Evolutionary conservation across 2,329 filamentous ascomycete species (phyloP).

Genomic region (Seiridium cupressi): DNA sequence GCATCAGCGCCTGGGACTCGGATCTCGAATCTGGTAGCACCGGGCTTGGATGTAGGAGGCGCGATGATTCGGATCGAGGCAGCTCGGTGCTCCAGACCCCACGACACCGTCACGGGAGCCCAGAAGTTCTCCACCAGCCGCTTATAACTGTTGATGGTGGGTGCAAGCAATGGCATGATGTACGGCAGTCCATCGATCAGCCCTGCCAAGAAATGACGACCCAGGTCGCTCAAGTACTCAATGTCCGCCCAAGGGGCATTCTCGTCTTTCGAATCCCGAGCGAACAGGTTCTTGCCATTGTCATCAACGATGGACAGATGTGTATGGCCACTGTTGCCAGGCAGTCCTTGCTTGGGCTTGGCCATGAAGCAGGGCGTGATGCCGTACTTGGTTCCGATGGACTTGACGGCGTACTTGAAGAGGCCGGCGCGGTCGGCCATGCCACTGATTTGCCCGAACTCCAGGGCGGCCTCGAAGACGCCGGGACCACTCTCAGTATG

Average conservation of each 20-base stretch:
- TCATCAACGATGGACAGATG: constrained; percentile 85
- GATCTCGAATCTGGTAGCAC: constrained; percentile 88
- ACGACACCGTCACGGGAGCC: constrained; percentile 96
- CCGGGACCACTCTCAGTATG: constrained; percentile 81
- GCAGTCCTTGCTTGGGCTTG: constrained; percentile 86
- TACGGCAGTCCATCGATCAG: constrained; percentile 86
- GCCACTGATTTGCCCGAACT: constrained; percentile 80
- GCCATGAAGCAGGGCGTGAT: constrained; percentile 99
- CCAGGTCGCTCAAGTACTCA: constrained; percentile 78
- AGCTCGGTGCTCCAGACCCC: constrained; percentile 93
- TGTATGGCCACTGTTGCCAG: constrained; percentile 94
- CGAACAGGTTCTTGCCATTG: constrained; percentile 81
- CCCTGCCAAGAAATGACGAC: constrained; percentile 90
- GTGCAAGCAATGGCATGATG: constrained; percentile 92
- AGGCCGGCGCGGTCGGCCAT: constrained; percentile 92
- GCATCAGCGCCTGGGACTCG: constrained; percentile 92
- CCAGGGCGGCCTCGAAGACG: constrained; percentile 91
- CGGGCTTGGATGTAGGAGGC: constrained; percentile 79
- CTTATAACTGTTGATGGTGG: constrained; percentile 97
- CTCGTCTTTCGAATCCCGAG: constrained; percentile 68
- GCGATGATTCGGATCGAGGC: constrained; percentile 88
- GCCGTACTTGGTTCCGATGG: constrained; percentile 79
- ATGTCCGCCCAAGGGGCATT: constrained; percentile 74
- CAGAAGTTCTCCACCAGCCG: constrained; percentile 98
- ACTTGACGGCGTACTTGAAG: constrained; percentile 95